Conservation (phyloP, 495 filamentous ascomycete species). For the Hyphodiscus hymeniophilus region DNA sequence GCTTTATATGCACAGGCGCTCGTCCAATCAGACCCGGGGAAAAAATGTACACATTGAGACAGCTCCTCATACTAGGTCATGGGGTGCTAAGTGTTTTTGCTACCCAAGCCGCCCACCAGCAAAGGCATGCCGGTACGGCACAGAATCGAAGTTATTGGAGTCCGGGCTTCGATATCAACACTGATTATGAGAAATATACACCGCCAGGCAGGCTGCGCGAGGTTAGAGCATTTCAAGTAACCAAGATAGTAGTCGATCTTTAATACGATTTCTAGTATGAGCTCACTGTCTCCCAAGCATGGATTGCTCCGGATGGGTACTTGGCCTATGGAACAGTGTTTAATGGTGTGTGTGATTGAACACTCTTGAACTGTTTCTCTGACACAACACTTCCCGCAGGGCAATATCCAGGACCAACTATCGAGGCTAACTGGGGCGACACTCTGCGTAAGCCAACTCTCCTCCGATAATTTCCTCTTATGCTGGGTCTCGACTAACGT, state of each 20-base stretch:
- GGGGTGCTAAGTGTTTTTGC: too few relatives aligned
- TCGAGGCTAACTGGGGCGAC: constrained; percentile 30
- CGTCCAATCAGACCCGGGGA: too few relatives aligned
- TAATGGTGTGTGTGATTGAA: constrained; percentile 26
- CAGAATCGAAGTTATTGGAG: background rate
- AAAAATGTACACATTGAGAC: too few relatives aligned
- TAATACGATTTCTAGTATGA: background rate
- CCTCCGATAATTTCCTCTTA: too few relatives aligned
- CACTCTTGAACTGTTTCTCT: background rate
- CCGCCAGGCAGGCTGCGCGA: background rate
- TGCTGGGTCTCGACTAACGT: too few relatives aligned
- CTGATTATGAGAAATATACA: background rate
- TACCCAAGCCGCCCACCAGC: too few relatives aligned
- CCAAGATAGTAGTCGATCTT: background rate
- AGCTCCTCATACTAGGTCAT: too few relatives aligned
- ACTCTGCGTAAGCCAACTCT: constrained; percentile 17
- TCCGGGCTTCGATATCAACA: background rate
- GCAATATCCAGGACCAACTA: constrained; percentile 30
- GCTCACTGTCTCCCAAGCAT: constrained; percentile 19
- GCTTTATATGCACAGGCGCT: too few relatives aligned
- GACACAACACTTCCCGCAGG: constrained; percentile 1
- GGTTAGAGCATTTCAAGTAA: too few relatives aligned
- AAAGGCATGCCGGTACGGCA: too few relatives aligned
- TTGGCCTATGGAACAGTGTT: constrained; percentile 28
- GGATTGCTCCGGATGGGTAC: constrained; percentile 38